Base-by-base conservation (phyloP, 140 eudicot genomes). In the Cichorium intybus region DNA sequence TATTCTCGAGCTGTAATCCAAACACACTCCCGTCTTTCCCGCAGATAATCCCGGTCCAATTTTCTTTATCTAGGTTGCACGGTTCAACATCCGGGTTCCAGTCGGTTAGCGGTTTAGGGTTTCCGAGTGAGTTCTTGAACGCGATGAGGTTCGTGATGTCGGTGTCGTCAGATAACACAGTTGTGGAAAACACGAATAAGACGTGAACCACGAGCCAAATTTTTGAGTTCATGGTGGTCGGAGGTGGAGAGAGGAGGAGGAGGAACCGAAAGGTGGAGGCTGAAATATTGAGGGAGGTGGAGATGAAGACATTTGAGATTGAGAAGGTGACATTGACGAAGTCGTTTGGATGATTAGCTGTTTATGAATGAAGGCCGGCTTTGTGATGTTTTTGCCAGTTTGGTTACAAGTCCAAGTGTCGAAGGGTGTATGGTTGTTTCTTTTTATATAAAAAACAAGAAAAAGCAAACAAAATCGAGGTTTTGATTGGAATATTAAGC, bases 1-100 rank as follows among this genome's bases (percentile, higher is more conserved):
- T 78, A 60, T 75, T 77, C 62, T 88, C 96, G 14, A 88, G 90
- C 56, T 62, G 81, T 56, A 88, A 37, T 17, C 96, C 96, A 31
- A 72, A 80, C n/a, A 88, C 90, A 7, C 47, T 67, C 28, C 76
- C 66, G 17, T 77, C 84, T 10, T 75, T 47, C 14, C 63, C 62
- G 74, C 96, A 88, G 9, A 79, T 49, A 17, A 88, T 74, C 0
- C 95, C 90, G 0, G 5, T 18, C 96, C 96, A 88, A n/a, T 69
- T 79, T 8, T 24, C 60, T n/a, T 56, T 21, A 0, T 22, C 66
- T 9, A 47, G 35, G 20, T 33, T 15, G 23, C 96, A 87, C 6
- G 97, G 94, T 10, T 53, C 70, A 9, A 67, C 57, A 20, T 41
- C 6, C 10, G 84, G 65, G 39, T 33, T 26, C 97, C 97, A 90